phyloP scores from a whole-genome alignment of 2,329 filamentous ascomycete genomes.

The Calonectria ilicicola region DNA sequence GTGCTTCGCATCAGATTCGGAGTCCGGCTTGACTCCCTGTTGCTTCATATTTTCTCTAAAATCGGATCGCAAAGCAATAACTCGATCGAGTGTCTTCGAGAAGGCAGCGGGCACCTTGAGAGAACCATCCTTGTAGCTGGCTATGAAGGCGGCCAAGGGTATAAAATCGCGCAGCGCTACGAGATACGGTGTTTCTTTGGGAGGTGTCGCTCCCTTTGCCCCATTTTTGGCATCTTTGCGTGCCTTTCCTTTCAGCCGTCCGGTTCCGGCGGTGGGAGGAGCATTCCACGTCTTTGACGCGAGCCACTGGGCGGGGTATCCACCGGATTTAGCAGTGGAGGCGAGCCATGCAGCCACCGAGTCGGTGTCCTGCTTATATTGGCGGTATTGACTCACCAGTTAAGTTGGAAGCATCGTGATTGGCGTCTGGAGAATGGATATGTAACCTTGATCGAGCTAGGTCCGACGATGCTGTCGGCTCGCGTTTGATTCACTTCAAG shows the following conservation, averaged over 20 bases:
- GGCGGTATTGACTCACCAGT: constrained; percentile 48
- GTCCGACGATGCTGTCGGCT: no score
- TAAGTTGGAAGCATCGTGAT: constrained; percentile 34
- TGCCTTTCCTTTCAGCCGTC: neutral
- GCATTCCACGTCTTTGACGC: neutral
- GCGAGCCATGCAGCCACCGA: constrained; percentile 56
- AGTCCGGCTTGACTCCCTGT: constrained; percentile 24
- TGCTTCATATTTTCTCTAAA: constrained; percentile 41
- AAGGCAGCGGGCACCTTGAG: constrained; percentile 47
- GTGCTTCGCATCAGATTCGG: constrained; percentile 44
- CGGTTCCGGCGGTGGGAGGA: neutral
- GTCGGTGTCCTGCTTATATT: constrained; percentile 56
- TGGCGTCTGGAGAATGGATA: neutral
- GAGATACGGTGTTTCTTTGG: neutral
- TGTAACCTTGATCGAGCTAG: no score
- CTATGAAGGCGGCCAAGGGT: constrained; percentile 52
- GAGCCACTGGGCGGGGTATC: constrained; percentile 44
- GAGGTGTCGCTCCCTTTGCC: neutral
- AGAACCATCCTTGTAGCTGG: constrained; percentile 24
- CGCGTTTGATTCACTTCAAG: no score
- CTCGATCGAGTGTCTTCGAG: constrained; percentile 46
- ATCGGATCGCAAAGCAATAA: constrained; percentile 49
- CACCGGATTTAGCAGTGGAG: constrained; percentile 51
- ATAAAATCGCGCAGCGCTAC: constrained; percentile 52
- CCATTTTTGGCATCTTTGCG: constrained; percentile 27